Evolutionary conservation across 1,284 basidiomycete species (phyloP), one percentile per base, ranked within the genome.

Genomic region (Erythrobasidium hasegawianum): DNA sequence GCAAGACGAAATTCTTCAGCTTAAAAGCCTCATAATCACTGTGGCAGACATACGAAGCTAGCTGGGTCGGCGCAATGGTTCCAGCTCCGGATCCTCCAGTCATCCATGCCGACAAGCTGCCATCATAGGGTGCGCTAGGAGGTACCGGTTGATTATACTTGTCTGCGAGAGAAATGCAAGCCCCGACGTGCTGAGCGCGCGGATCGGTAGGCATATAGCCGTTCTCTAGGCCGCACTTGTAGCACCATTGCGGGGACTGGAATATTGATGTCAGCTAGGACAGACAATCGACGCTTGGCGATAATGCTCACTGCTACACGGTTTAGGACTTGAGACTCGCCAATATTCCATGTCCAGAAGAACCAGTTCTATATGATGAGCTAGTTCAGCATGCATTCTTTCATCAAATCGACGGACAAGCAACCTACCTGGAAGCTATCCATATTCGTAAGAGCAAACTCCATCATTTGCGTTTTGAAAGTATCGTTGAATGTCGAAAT

Each of bases 341-440:
- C 89, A 71, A 93, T 85, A 83, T 88, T 94, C 92, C 92, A 96
- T 1, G 90, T 94, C 93, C 93, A 96, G 83, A 94, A 96, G 83
- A 94, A 94, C 80, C 84, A 57, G 41, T 65, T 57, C 33, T 53
- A 16, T 26, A 11, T 5, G 33, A 33, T 20, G 20, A 8, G 5
- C n/a, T n/a, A 24, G 7, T 7, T 47, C 20, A 20, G 16, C 50
- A n/a, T n/a, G n/a, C n/a, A n/a, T 9, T 53, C 26, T 4, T n/a
- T 53, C 14, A n/a, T n/a, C n/a, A n/a, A n/a, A n/a, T n/a, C 50
- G 73, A 57, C 72, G 74, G 57, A 70, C 16, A 53, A 9, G 14
- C 64, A 13, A 74, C 75, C 52, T 43, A 75, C 72, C 66, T 77
- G 78, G 38, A 94, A 82, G 14, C 90, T 87, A 76, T 91, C 89